Conservation (phyloP, 2,329 filamentous ascomycete genomes). For the Aspergillus aculeatus region DNA sequence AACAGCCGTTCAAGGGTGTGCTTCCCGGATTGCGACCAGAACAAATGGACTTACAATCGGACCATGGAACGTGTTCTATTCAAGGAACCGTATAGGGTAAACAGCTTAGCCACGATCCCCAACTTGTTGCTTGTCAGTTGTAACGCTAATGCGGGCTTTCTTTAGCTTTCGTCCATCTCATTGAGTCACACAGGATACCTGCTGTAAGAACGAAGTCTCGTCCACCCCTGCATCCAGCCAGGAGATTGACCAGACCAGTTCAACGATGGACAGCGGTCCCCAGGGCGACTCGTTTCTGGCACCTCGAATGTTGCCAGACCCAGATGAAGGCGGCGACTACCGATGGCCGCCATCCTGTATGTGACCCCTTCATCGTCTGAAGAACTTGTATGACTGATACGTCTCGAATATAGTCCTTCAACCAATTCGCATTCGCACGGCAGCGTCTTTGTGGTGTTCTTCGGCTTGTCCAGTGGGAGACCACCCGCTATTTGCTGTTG, state of each 20-base stretch:
- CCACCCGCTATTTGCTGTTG: slow-evolving; percentile 37
- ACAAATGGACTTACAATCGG: slow-evolving; percentile 33
- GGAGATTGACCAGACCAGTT: slow-evolving; percentile 26
- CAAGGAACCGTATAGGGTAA: slow-evolving; percentile 34
- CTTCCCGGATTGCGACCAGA: slow-evolving; percentile 32
- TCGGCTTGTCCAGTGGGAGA: slow-evolving; percentile 32
- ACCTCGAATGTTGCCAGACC: slow-evolving; percentile 31
- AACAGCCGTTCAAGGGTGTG: slow-evolving; percentile 26
- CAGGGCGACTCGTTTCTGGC: slow-evolving; percentile 34
- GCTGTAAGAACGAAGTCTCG: slow-evolving; percentile 24
- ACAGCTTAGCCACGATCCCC: background rate
- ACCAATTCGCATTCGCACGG: slow-evolving; percentile 27
- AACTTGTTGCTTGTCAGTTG: background rate
- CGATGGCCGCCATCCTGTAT: slow-evolving; percentile 32
- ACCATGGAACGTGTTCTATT: slow-evolving; percentile 35
- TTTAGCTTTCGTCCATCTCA: slow-evolving; percentile 37
- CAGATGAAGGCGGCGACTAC: slow-evolving; percentile 33
- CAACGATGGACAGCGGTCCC: slow-evolving; percentile 37
- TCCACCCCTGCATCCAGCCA: slow-evolving; percentile 6
- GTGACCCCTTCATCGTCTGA: slow-evolving; percentile 5
- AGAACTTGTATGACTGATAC: background rate
- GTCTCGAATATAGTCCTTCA: slow-evolving; percentile 21
- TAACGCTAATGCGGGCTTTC: background rate
- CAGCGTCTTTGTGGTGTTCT: slow-evolving; percentile 38
- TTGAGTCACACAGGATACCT: slow-evolving; percentile 37